Base-by-base conservation (phyloP, 2,329 filamentous ascomycete species). In the Arthroderma uncinatum region DNA sequence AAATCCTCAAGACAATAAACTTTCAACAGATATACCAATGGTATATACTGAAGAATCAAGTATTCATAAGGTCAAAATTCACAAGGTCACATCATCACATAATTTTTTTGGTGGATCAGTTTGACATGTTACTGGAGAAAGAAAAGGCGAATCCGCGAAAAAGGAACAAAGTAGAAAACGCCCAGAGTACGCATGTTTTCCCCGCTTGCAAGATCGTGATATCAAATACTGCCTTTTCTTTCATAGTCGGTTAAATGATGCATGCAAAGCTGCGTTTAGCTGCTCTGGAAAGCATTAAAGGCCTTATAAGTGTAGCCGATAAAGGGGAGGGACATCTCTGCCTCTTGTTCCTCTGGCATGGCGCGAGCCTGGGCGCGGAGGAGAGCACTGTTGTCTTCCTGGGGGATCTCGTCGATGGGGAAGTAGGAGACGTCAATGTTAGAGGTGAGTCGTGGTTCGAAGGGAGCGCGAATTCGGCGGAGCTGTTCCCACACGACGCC, bases 361-460 rank as follows among this genome's bases (percentile, higher is more conserved):
- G 86, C 84, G 62, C 86, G 81, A 53, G 88, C 89, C 72, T 94
- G 88, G 19, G 88, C 88, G 70, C 89, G 87, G 67, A 95, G 81
- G 63, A 88, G 81, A 23, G 90, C 93, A 57, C 87, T 89, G 62
- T 90, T 95, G 71, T 96, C 91, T 57, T 90, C 92, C 77, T 97
- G 92, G 66, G 95, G 90, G 68, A 98, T 96, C 73, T 98, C 93
- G 69, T 98, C 93, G 55, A 90, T 96, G 8, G 93, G 93, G 83
- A 98, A 98, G 78, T 98, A 97, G 50, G 91, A 92, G 19, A 93
- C 95, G 70, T 98, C 93, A 66, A 95, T 87, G 71, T 93, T 93
- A 61, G 89, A 95, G 60, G 87, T 87, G 62, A 98, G 79, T 67
- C 90, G 89, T 2, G 93, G 93, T 76, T 97, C 92, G 70, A 98